Evolutionary conservation across 169 alveolate species (phyloP).

Genomic region (Plasmodium inui): DNA sequence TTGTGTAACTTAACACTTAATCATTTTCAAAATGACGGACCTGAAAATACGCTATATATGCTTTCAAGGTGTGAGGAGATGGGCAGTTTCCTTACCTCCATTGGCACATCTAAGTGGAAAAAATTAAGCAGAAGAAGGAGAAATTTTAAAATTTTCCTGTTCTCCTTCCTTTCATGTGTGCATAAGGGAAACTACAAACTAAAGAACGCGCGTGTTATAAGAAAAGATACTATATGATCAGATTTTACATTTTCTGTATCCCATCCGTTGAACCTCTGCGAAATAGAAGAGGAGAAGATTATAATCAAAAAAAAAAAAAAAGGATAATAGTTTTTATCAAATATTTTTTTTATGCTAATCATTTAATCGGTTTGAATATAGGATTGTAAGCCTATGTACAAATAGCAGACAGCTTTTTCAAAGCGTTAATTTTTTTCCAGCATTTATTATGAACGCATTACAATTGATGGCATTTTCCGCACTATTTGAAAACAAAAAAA

Average conservation of each 20-base stretch:
- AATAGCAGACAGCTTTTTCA: neutral
- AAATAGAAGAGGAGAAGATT: neutral
- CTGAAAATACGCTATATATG: neutral
- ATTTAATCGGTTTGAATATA: neutral
- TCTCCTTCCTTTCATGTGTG: neutral
- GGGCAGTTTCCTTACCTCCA: neutral
- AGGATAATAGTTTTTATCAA: neutral
- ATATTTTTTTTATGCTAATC: neutral
- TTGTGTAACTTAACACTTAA: neutral
- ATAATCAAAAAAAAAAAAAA: neutral
- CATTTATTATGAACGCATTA: neutral
- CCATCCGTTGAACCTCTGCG: neutral
- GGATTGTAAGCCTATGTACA: neutral
- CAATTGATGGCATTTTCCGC: neutral
- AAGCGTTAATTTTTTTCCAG: neutral
- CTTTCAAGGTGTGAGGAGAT: neutral
- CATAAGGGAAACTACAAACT: neutral
- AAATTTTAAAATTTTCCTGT: neutral
- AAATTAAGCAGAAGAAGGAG: neutral
- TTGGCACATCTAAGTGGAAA: neutral
- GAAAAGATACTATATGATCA: neutral
- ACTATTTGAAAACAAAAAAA: neutral
- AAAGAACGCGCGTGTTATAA: neutral
- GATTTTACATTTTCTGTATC: neutral
- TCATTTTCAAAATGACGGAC: neutral